These are phyloP conservation scores for Maudiozyma bulderi DNA, from an alignment of 805 yeast species.

Conservation along the genomic window DNA sequence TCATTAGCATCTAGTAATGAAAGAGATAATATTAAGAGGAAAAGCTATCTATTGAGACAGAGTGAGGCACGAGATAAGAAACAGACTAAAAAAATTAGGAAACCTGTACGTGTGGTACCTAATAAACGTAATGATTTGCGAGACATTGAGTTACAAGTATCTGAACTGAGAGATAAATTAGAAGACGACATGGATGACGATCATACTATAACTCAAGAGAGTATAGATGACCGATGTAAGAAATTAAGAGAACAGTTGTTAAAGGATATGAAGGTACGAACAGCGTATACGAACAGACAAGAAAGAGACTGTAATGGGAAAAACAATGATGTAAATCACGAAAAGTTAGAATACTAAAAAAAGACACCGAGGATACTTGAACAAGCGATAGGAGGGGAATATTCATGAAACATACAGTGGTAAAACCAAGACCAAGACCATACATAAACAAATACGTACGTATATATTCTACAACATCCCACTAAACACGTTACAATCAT, in stretches of 20 bases:
- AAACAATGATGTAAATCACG: neutral
- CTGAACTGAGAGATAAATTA: slow-evolving; percentile 20
- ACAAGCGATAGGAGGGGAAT: too few species aligned
- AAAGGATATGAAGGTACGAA: slow-evolving; percentile 7
- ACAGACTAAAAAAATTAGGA: neutral
- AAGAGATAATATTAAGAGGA: slow-evolving; percentile 5
- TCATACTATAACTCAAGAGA: slow-evolving; percentile 7
- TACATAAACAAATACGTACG: neutral
- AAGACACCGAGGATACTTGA: too few species aligned
- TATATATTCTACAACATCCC: too few species aligned
- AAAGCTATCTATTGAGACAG: slow-evolving; percentile 1
- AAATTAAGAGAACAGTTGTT: slow-evolving; percentile 10
- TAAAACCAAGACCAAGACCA: neutral
- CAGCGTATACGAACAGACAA: slow-evolving; percentile 7
- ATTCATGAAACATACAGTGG: too few species aligned
- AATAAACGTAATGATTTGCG: slow-evolving; percentile 7
- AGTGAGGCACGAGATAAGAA: neutral
- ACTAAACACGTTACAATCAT: too few species aligned
- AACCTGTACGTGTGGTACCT: neutral
- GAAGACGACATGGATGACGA: slow-evolving; percentile 16
- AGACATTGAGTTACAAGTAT: slow-evolving; percentile 22
- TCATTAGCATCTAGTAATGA: slow-evolving; percentile 18
- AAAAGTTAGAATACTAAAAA: too few species aligned
- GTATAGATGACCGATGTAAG: slow-evolving; percentile 16
- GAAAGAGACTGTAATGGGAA: neutral